Conservation (phyloP, 2,329 filamentous ascomycete species). For the Nemania sp. region DNA sequence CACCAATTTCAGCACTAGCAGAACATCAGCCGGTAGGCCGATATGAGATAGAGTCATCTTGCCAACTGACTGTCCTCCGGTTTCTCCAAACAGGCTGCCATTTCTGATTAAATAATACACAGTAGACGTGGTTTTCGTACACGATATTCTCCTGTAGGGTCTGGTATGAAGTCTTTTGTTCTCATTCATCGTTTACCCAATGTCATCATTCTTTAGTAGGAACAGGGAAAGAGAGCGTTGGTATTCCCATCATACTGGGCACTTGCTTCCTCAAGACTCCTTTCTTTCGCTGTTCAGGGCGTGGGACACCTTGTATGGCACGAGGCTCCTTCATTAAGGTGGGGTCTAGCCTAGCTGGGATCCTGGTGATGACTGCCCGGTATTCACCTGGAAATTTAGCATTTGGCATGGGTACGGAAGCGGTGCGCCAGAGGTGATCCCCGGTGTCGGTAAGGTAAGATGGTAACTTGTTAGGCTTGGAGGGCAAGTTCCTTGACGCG, state of each 20-base stretch:
- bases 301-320: slow-evolving; percentile 87
- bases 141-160: not conserved
- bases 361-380: slow-evolving; percentile 69
- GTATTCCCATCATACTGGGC: slow-evolving; percentile 52
- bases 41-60: slow-evolving; percentile 12
- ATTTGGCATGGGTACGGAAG: slow-evolving; percentile 69
- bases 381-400: slow-evolving; percentile 74
- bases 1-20: not conserved
- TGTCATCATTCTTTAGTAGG: slow-evolving; percentile 29
- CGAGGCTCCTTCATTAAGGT: slow-evolving; percentile 92
- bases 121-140: slow-evolving; percentile 4
- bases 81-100: slow-evolving; percentile 18
- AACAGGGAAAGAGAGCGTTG: slow-evolving; percentile 46
- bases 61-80: not conserved
- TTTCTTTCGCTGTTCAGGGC: slow-evolving; percentile 64
- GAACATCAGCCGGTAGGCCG: not conserved
- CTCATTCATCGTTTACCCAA: not conserved
- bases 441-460: slow-evolving; percentile 77
- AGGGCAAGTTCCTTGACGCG: slow-evolving; percentile 57
- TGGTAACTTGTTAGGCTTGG: slow-evolving; percentile 57
- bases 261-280: slow-evolving; percentile 69
- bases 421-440: slow-evolving; percentile 83
- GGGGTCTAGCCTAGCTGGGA: slow-evolving; percentile 86
- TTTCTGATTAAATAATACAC: slow-evolving; percentile 16
- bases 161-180: not conserved